Conservation (phyloP, 805 yeast genomes). For the Groenewaldozyma tartarivorans region DNA sequence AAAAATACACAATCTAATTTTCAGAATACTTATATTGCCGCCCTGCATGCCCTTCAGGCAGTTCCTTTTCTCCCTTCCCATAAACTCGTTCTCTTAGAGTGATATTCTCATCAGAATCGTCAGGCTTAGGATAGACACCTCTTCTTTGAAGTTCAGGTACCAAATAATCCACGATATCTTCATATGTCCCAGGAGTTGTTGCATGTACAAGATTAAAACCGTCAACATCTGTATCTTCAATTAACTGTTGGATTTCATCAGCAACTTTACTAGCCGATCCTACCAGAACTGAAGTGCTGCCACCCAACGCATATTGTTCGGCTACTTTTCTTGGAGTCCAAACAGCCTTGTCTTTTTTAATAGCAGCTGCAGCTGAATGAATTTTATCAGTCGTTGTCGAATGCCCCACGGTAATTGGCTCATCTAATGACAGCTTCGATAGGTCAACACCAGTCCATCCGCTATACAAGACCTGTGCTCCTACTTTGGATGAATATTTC, state of each 20-base stretch:
- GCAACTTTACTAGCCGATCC: slow-evolving; percentile 31
- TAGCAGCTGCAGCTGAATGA: no score
- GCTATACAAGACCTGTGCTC: slow-evolving; percentile 33
- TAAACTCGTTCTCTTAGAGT: slow-evolving; percentile 31
- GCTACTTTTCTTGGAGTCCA: slow-evolving; percentile 23
- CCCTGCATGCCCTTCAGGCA: slow-evolving; percentile 19
- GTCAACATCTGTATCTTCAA: slow-evolving; percentile 31
- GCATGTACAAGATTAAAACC: slow-evolving; percentile 35
- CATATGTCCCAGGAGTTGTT: slow-evolving; percentile 28
- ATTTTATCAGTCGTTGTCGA: no score
- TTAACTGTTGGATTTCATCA: slow-evolving; percentile 32
- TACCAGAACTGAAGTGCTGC: slow-evolving; percentile 19
- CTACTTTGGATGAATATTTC: slow-evolving; percentile 32
- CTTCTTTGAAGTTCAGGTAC: slow-evolving; percentile 29
- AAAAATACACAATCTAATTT: slow-evolving; percentile 2
- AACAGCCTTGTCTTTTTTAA: no score
- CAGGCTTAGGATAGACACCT: slow-evolving; percentile 28
- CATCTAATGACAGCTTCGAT: slow-evolving; percentile 25
- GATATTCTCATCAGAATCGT: no score
- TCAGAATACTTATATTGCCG: slow-evolving; percentile 1
- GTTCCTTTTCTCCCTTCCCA: slow-evolving; percentile 23
- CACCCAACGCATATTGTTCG: slow-evolving; percentile 27
- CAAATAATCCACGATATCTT: slow-evolving; percentile 30
- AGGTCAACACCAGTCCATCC: slow-evolving; percentile 37
- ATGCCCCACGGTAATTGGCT: no score